A percentile compares a stretch with the other conserved stretches of the same genome.
Evolutionary conservation across 208 protist genomes (phyloP).

Genomic region (Leishmania aethiopica): DNA sequence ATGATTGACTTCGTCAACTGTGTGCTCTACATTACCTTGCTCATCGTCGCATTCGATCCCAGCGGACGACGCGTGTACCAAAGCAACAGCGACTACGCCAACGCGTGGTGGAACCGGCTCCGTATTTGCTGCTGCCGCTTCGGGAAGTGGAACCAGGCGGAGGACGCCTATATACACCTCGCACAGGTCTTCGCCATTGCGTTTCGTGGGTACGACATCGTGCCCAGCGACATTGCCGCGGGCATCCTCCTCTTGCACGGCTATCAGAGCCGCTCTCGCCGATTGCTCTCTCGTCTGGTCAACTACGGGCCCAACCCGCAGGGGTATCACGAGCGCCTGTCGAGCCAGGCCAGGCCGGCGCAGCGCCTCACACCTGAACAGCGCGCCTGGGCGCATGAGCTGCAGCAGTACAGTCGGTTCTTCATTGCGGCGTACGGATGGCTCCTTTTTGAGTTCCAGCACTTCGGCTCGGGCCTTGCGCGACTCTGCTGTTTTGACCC

Average conservation of each 20-base stretch:
- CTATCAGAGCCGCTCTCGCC: constrained; percentile 52
- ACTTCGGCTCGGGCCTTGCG: constrained; percentile 58
- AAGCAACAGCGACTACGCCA: constrained; percentile 62
- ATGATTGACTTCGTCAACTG: constrained; percentile 42
- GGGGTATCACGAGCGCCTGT: constrained; percentile 43
- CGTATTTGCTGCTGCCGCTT: constrained; percentile 65
- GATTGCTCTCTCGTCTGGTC: constrained; percentile 29
- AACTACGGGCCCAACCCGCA: constrained; percentile 37
- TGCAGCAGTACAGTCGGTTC: constrained; percentile 72
- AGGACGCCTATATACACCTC: constrained; percentile 62
- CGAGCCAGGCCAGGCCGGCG: constrained; percentile 55
- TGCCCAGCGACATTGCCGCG: constrained; percentile 83
- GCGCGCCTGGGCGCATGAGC: constrained; percentile 36
- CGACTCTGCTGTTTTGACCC: constrained; percentile 68
- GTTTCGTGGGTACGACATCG: constrained; percentile 86
- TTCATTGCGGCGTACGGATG: constrained; percentile 83
- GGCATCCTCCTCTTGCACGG: constrained; percentile 84
- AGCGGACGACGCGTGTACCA: constrained; percentile 41
- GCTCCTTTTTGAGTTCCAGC: constrained; percentile 69
- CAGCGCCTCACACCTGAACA: constrained; percentile 42
- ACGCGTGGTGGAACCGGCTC: constrained; percentile 66
- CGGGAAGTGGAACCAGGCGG: constrained; percentile 17
- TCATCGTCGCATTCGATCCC: constrained; percentile 60
- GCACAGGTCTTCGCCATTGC: constrained; percentile 66
- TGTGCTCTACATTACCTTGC: constrained; percentile 36